phyloP scores from a whole-genome alignment of 2,329 filamentous ascomycete genomes.

The Xylariaceae sp. region DNA sequence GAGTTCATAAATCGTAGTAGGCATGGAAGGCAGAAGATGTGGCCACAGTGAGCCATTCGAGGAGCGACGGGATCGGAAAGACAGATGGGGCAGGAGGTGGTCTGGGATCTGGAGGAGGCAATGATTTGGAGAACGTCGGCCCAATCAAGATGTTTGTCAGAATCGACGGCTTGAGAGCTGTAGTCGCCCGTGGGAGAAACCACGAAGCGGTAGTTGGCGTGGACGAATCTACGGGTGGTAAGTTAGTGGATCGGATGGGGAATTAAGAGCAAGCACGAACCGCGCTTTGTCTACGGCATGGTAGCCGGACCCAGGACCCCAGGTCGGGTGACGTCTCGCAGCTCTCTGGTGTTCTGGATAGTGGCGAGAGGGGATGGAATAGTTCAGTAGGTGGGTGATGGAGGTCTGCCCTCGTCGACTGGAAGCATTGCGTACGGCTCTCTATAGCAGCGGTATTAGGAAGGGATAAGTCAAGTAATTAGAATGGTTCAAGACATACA shows the following conservation, averaged over 20 bases:
- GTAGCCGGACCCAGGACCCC: constrained; percentile 83
- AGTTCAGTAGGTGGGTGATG: constrained; percentile 95
- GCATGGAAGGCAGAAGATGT: constrained; percentile 94
- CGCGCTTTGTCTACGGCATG: constrained; percentile 88
- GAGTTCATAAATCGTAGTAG: constrained; percentile 95
- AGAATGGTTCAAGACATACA: constrained; percentile 28
- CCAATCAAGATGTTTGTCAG: constrained; percentile 90
- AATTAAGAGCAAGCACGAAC: constrained; percentile 37
- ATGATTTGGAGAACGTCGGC: constrained; percentile 84
- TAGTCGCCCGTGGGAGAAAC: constrained; percentile 82
- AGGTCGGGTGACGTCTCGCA: constrained; percentile 69
- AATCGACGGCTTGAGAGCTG: constrained; percentile 73
- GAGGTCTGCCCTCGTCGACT: constrained; percentile 87
- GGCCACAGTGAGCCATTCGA: constrained; percentile 93
- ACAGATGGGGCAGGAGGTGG: constrained; percentile 89
- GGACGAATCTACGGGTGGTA: constrained; percentile 62
- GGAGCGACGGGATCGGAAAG: constrained; percentile 88
- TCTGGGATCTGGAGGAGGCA: constrained; percentile 84
- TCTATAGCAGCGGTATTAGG: constrained; percentile 21
- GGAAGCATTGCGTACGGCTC: constrained; percentile 53
- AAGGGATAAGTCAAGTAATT: background rate
- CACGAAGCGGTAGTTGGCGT: constrained; percentile 97
- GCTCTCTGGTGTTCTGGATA: constrained; percentile 53
- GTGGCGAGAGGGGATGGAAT: constrained; percentile 73
- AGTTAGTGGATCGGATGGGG: constrained; percentile 1